Base-by-base conservation (phyloP, 2,329 filamentous ascomycete species). In the Aspergillus versicolor region DNA sequence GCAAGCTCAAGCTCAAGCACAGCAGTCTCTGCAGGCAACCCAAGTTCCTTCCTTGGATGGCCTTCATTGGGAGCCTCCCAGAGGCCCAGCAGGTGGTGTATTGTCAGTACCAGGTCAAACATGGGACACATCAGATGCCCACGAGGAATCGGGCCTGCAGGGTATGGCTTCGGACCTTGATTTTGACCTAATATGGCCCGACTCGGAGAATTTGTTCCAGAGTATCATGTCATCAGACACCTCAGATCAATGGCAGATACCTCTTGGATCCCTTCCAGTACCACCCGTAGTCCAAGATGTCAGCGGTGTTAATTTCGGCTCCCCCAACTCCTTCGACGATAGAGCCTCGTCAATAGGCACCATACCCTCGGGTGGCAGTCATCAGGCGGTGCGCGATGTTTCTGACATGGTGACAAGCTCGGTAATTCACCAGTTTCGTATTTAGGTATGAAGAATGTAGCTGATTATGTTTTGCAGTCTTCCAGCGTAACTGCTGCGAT, bases 351-450 rank as follows among this genome's bases (percentile, higher is more conserved):
- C 74, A 9, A 73, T 76, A 37, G 73, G 72, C 5, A 46, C 66
- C 15, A 76, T 78, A 38, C 74, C 75, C 1, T 72, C 67, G 2
- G 77, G 76, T 4, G 76, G 72, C 38, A 75, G 74, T 40, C 75
- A 76, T 43, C 70, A 75, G 61, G 77, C 77, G 41, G 75, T 79
- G n/a, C 71, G 72, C 27, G 76, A 78, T 70, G 73, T 79, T 30
- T 77, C 75, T 30, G 73, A 76, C 41, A 76, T 78, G 75, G 70
- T 78, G 22, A 72, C 73, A 11, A 76, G 69, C 52, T 70, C 76
- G 57, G 76, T 78, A 63, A 65, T 73, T 62, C 15, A 17, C 6
- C 22, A 13, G 15, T 17, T 32, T 12, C 21, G 43, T 40, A 41
- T 27, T 27, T 8, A 15, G 8, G 8, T 7, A 27, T 42, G 32